These are phyloP conservation scores for Phytopythium montanum DNA, from an alignment of 352 stramenopile genomes.

Conservation along the genomic window DNA sequence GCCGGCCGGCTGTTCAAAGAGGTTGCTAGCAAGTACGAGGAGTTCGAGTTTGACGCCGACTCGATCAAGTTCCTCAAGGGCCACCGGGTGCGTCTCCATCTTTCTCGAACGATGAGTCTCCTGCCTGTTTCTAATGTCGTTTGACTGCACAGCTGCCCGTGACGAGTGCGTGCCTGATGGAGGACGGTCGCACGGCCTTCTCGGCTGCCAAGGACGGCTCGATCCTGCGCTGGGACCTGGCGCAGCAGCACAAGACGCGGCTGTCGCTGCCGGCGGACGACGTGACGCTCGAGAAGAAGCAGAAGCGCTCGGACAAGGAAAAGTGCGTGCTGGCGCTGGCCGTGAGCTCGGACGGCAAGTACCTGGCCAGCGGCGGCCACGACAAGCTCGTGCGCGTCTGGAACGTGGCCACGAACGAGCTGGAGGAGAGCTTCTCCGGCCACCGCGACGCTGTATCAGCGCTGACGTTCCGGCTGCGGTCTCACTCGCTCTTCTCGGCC, in stretches of 20 bases:
- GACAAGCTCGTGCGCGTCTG: slow-evolving; percentile 93
- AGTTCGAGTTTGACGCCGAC: slow-evolving; percentile 81
- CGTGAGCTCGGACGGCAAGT: slow-evolving; percentile 90
- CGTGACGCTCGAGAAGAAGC: slow-evolving; percentile 40
- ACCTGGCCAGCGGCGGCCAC: slow-evolving; percentile 84
- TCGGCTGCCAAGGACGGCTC: slow-evolving; percentile 92
- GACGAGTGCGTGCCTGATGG: slow-evolving; percentile 85
- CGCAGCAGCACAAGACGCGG: slow-evolving; percentile 70
- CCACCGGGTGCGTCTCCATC: slow-evolving; percentile 25
- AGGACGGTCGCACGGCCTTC: slow-evolving; percentile 89
- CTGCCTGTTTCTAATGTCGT: slow-evolving; percentile 7
- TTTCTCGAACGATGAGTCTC: slow-evolving; percentile 1
- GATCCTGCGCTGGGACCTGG: slow-evolving; percentile 88
- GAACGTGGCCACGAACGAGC: slow-evolving; percentile 64
- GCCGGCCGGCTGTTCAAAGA: slow-evolving; percentile 89
- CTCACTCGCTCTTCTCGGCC: slow-evolving; percentile 89
- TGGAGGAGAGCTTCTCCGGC: slow-evolving; percentile 87
- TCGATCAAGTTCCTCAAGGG: slow-evolving; percentile 78
- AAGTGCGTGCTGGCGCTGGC: slow-evolving; percentile 83
- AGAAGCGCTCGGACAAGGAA: slow-evolving; percentile 69
- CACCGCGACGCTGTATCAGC: slow-evolving; percentile 89
- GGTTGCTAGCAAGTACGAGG: slow-evolving; percentile 66
- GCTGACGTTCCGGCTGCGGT: slow-evolving; percentile 85
- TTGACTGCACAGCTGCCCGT: slow-evolving; percentile 51
- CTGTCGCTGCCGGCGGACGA: slow-evolving; percentile 62